phyloP scores from a whole-genome alignment of 768 basidiomycete genomes.

The Lyophyllum decastes region DNA sequence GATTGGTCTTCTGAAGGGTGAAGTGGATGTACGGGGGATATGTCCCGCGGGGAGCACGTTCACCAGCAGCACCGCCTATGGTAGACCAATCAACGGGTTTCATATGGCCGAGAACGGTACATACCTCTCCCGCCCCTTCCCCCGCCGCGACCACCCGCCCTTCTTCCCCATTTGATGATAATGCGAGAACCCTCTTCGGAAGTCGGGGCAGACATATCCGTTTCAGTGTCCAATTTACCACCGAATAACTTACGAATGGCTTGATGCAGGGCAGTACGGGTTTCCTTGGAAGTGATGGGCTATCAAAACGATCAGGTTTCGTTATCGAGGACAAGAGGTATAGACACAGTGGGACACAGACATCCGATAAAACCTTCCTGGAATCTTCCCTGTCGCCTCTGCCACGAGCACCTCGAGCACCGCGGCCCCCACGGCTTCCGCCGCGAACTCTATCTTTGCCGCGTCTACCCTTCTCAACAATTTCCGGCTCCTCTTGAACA shows the following conservation, averaged over 20 bases:
- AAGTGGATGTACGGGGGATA: slow-evolving; percentile 94
- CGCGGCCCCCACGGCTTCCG: slow-evolving; percentile 44
- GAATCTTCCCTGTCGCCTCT: slow-evolving; percentile 55
- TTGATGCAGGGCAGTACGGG: slow-evolving; percentile 82
- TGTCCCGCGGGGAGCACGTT: slow-evolving; percentile 56
- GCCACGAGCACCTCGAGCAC: slow-evolving; percentile 42
- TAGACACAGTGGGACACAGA: slow-evolving; percentile 41
- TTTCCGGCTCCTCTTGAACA: slow-evolving; percentile 23
- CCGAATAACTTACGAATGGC: slow-evolving; percentile 76
- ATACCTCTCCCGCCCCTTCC: slow-evolving; percentile 43
- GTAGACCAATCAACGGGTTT: background rate
- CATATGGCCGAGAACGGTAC: background rate
- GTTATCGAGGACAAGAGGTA: slow-evolving; percentile 8
- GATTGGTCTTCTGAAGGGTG: slow-evolving; percentile 95
- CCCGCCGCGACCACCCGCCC: slow-evolving; percentile 48
- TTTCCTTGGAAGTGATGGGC: slow-evolving; percentile 83
- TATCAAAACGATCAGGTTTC: slow-evolving; percentile 31
- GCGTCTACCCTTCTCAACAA: slow-evolving; percentile 32
- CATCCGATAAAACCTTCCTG: slow-evolving; percentile 81
- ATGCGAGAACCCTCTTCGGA: slow-evolving; percentile 75
- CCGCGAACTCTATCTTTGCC: slow-evolving; percentile 49
- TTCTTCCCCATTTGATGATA: slow-evolving; percentile 74
- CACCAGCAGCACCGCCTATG: slow-evolving; percentile 22
- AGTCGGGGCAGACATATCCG: slow-evolving; percentile 50
- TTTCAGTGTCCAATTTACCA: slow-evolving; percentile 85